phyloP scores from a whole-genome alignment of 2,329 filamentous ascomycete species.

The Botrytis sinoallii region DNA sequence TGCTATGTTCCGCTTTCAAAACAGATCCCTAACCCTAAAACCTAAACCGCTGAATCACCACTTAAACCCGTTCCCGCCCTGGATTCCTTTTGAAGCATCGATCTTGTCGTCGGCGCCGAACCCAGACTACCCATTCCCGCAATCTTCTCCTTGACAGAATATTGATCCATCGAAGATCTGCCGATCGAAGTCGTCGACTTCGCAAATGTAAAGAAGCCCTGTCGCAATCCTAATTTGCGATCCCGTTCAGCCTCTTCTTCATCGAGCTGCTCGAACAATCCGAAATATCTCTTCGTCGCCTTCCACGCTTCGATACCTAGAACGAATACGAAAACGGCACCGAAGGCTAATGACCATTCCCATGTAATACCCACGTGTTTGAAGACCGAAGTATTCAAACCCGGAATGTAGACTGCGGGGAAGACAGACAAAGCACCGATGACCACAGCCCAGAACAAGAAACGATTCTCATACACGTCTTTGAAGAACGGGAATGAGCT shows the following conservation, averaged over 20 bases:
- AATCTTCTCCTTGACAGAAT: constrained; percentile 22
- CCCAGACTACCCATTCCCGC: constrained; percentile 18
- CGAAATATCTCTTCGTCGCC: constrained; percentile 54
- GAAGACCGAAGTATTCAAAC: constrained; percentile 63
- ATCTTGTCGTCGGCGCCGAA: background rate
- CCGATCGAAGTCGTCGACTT: constrained; percentile 1
- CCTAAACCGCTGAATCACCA: constrained; percentile 1
- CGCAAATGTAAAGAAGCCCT: constrained; percentile 8
- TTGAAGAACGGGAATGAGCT: constrained; percentile 60
- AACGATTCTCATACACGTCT: constrained; percentile 69
- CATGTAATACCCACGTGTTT: constrained; percentile 62
- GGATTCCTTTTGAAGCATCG: background rate
- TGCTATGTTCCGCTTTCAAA: background rate
- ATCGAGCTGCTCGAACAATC: background rate
- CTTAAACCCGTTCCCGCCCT: background rate
- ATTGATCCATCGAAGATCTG: background rate
- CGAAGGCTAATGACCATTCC: constrained; percentile 68
- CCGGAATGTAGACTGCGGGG: constrained; percentile 65
- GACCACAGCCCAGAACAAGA: constrained; percentile 64
- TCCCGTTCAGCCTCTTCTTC: background rate
- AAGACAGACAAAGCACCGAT: constrained; percentile 56
- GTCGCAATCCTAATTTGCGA: background rate
- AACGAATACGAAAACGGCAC: constrained; percentile 60
- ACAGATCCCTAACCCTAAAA: background rate
- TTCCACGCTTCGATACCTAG: constrained; percentile 64